Base-by-base conservation (phyloP, 164 flowering plant species). In the Chloranthus sessilifolius region DNA sequence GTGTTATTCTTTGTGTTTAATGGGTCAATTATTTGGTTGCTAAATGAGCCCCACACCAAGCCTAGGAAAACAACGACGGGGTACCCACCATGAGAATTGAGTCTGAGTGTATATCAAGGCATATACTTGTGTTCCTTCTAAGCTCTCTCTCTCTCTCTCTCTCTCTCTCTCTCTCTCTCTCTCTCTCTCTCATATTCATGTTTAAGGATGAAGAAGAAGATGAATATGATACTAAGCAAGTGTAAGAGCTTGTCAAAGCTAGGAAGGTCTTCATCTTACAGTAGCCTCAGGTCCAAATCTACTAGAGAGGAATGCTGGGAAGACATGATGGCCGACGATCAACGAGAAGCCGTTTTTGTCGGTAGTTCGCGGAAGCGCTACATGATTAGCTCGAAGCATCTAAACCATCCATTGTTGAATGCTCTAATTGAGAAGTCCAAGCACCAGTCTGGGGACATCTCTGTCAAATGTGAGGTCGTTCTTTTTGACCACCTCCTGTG, bases 401-500 rank as follows among this genome's bases (percentile, higher is more conserved):
- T 86, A 58, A 74, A 35, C 36, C 88, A 86, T 59, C 95, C 91
- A 5, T 26, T 81, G 19, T 9, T 86, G 42, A 76, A 57, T 29
- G 83, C 88, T 12, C 69, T 83, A n/a, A 69, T 83, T 7, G 67
- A 78, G 26, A 78, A 62, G 56, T 67, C 84, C 0, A 71, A 56
- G 53, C 65, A 62, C 9, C 54, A 42, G 24, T 20, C 43, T 4
- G 63, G 61, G 2, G 65, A 35, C 3, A 59, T 75, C 5, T 27
- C 60, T 11, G 75, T 81, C 22, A 76, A 66, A 25, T 83, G 95
- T 53, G 91, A 83, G 65, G 91, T 81, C 3, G 95, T 83, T 56
- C 56, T 86, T 12, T 81, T 83, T 34, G 95, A 86, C 41, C 95
- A 86, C 45, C 82, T 86, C n/a, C 36, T 86, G 55, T 86, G 95